A percentile compares a stretch with the other conserved stretches of the same genome.
Evolutionary conservation across 805 yeast genomes (phyloP).

Genomic region (Huiozyma sinensis): DNA sequence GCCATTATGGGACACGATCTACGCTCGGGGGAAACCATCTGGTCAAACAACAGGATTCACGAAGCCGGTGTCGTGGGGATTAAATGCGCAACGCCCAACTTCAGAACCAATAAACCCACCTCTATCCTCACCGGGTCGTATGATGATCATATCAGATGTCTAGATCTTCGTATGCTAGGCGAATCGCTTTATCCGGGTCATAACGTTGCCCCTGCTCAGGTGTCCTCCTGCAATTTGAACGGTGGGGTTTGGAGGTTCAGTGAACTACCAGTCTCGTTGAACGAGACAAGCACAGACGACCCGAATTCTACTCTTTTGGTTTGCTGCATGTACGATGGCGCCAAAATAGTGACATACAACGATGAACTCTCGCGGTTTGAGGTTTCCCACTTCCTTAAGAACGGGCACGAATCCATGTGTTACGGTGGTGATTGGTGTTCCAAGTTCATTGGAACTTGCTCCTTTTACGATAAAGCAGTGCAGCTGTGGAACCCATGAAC

Average conservation of each 20-base stretch:
- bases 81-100: conserved; percentile 31
- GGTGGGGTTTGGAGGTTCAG: conserved; percentile 95
- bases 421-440: conserved; percentile 87
- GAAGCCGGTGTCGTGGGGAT: conserved; percentile 89
- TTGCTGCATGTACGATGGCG: conserved; percentile 96
- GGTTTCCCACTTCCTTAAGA: conserved; percentile 32
- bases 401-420: conserved; percentile 83
- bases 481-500: conserved; percentile 54
- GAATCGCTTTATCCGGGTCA: conserved; percentile 36
- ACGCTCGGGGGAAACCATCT: conserved; percentile 24
- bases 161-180: conserved; percentile 56
- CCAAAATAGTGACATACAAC: conserved; percentile 45
- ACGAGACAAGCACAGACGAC: conserved; percentile 9
- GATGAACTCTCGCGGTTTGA: conserved; percentile 28
- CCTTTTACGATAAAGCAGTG: conserved; percentile 78
- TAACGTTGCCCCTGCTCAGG: conserved; percentile 38
- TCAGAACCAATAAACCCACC: conserved; percentile 18
- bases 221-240: conserved; percentile 43
- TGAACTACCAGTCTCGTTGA: conserved; percentile 39
- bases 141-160: conserved; percentile 63
- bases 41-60: conserved; percentile 46
- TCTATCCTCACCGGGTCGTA: conserved; percentile 70
- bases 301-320: conserved; percentile 41
- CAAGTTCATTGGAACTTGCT: conserved; percentile 64
- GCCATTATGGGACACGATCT: conserved; percentile 64